Percentiles rank a stretch among this genome's conserved stretches.
These are phyloP conservation scores for Leccinum arenicola DNA, from an alignment of 768 basidiomycete genomes.

Conservation along the genomic window DNA sequence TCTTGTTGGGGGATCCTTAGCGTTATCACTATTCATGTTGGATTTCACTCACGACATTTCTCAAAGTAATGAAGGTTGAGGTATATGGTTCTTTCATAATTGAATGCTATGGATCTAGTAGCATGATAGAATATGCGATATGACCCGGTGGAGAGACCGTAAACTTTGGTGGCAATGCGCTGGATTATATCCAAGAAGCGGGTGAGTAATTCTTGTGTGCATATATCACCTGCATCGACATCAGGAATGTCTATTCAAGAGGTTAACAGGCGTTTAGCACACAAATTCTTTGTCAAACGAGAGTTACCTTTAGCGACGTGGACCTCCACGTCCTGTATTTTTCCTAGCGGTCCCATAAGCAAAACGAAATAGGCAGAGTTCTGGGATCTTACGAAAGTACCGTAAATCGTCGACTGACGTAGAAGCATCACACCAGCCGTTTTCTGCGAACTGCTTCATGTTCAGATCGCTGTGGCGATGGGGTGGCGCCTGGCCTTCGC, in stretches of 20 bases:
- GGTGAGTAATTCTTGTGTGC: slow-evolving; percentile 49
- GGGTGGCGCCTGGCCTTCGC: too few relatives aligned
- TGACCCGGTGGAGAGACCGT: slow-evolving; percentile 62
- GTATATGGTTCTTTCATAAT: slow-evolving; percentile 79
- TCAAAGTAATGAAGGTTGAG: slow-evolving; percentile 81
- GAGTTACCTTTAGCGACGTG: slow-evolving; percentile 53
- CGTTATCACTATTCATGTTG: not conserved
- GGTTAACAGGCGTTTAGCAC: not conserved
- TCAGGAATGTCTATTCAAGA: slow-evolving; percentile 49
- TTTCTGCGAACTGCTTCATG: too few relatives aligned
- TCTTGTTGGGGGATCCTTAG: not conserved
- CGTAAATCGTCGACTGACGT: too few relatives aligned
- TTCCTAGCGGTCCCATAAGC: slow-evolving; percentile 35
- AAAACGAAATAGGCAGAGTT: not conserved
- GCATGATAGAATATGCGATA: slow-evolving; percentile 82
- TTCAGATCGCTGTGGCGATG: slow-evolving; percentile 11
- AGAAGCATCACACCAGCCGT: too few relatives aligned
- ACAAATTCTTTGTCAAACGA: not conserved
- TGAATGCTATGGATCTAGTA: slow-evolving; percentile 84
- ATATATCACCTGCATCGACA: slow-evolving; percentile 41
- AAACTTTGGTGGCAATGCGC: slow-evolving; percentile 59
- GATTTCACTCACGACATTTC: slow-evolving; percentile 66
- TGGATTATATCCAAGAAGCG: slow-evolving; percentile 44
- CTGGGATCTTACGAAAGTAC: not conserved
- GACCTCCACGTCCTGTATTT: slow-evolving; percentile 54